These are phyloP conservation scores for Glycine soja DNA, from an alignment of 306 rosid genomes.

Conservation along the genomic window DNA sequence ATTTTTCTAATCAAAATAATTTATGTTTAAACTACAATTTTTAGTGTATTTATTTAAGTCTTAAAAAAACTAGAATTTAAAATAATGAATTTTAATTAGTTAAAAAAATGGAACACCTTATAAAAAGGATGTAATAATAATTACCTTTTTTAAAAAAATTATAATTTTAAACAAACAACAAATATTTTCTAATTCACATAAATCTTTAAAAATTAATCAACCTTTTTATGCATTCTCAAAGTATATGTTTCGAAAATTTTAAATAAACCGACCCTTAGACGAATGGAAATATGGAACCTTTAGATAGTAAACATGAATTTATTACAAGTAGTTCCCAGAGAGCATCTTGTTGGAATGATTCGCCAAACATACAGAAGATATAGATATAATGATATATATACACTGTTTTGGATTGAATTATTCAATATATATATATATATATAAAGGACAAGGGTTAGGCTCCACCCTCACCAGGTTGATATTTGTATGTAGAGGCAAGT, in stretches of 20 bases:
- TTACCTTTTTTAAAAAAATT: no score
- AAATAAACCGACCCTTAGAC: background rate
- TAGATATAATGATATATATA: no score
- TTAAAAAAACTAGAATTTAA: background rate
- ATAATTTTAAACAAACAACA: no score
- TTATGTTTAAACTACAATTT: no score
- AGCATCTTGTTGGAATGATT: background rate
- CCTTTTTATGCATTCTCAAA: no score
- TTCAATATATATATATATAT: background rate
- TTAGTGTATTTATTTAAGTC: background rate
- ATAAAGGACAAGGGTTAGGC: slow-evolving; percentile 30
- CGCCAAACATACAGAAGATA: background rate
- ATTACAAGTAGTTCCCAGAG: background rate
- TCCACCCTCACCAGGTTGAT: background rate
- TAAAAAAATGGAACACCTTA: background rate
- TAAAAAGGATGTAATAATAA: no score
- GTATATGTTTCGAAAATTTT: no score
- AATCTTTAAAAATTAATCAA: no score
- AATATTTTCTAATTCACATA: background rate
- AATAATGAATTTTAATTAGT: background rate
- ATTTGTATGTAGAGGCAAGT: background rate
- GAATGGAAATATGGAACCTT: background rate
- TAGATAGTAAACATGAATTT: background rate
- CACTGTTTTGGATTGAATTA: background rate
- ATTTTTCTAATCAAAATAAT: no score